phyloP scores from a whole-genome alignment of 192 early-diverging fungal species.

The Diversispora eburnea region DNA sequence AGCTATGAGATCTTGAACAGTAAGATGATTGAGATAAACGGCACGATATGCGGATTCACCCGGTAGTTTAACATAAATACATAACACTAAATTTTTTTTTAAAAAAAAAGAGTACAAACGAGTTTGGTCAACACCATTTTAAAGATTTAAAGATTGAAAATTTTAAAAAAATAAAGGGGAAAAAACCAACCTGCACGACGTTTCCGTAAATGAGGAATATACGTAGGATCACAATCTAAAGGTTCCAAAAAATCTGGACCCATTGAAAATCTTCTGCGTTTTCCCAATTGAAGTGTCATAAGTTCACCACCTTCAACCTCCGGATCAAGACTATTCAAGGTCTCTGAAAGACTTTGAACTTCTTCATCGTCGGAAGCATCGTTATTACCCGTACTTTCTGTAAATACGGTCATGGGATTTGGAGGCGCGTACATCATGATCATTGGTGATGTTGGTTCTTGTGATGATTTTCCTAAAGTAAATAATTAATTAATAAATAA shows the following conservation, averaged over 20 bases:
- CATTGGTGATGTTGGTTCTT: slow-evolving; percentile 26
- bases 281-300: slow-evolving; percentile 37
- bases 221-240: slow-evolving; percentile 61
- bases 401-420: slow-evolving; percentile 32
- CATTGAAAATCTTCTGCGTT: slow-evolving; percentile 35
- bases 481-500: slow-evolving; percentile 30
- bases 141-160: not conserved
- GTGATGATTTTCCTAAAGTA: slow-evolving; percentile 9
- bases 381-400: slow-evolving; percentile 26
- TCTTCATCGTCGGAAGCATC: slow-evolving; percentile 16
- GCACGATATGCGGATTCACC: slow-evolving; percentile 55
- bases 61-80: slow-evolving; percentile 55
- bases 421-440: slow-evolving; percentile 36
- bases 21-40: slow-evolving; percentile 59
- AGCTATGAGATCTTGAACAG: slow-evolving; percentile 46
- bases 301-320: slow-evolving; percentile 26
- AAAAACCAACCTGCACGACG: slow-evolving; percentile 35
- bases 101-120: not conserved
- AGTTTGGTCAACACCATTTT: not conserved
- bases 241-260: slow-evolving; percentile 37
- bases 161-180: too few species aligned
- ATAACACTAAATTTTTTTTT: slow-evolving; percentile 39
- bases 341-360: slow-evolving; percentile 15
- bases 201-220: slow-evolving; percentile 50
- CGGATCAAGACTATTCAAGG: slow-evolving; percentile 28